A percentile compares a stretch with the other conserved stretches of the same genome.
Evolutionary conservation across 208 protist species (phyloP).

Genomic region (Leishmania mexicana): DNA sequence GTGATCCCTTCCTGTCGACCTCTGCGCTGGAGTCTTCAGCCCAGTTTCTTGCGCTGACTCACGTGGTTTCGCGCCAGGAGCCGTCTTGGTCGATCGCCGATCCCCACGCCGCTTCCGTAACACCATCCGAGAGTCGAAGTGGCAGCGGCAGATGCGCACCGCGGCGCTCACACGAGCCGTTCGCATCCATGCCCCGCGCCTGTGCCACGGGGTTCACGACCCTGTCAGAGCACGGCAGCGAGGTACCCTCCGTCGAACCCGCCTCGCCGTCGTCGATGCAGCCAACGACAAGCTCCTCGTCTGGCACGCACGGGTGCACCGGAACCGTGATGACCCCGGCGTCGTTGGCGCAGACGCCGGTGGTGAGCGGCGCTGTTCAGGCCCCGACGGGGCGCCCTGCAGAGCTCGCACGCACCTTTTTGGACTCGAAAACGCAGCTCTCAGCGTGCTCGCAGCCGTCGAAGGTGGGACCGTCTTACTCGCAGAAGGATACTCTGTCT

Average conservation of each 20-base stretch:
- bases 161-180: slow-evolving; percentile 18
- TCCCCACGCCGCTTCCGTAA: background rate
- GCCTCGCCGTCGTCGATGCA: background rate
- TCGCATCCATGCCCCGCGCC: background rate
- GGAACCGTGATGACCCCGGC: background rate
- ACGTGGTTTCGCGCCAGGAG: background rate
- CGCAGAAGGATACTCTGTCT: background rate
- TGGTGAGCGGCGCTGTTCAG: background rate
- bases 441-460: background rate
- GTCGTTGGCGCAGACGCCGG: background rate
- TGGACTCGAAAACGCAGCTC: background rate
- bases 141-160: background rate
- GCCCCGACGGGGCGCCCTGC: background rate
- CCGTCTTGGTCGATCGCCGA: background rate
- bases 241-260: background rate
- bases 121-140: background rate
- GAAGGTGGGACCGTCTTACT: background rate
- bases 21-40: slow-evolving; percentile 21
- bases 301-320: background rate
- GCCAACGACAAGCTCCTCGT: background rate
- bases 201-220: background rate
- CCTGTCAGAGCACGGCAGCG: background rate
- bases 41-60: slow-evolving; percentile 15
- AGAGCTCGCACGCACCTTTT: background rate
- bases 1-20: slow-evolving; percentile 2